Conservation (phyloP, 2,329 filamentous ascomycete species). For the Diplodia intermedia region DNA sequence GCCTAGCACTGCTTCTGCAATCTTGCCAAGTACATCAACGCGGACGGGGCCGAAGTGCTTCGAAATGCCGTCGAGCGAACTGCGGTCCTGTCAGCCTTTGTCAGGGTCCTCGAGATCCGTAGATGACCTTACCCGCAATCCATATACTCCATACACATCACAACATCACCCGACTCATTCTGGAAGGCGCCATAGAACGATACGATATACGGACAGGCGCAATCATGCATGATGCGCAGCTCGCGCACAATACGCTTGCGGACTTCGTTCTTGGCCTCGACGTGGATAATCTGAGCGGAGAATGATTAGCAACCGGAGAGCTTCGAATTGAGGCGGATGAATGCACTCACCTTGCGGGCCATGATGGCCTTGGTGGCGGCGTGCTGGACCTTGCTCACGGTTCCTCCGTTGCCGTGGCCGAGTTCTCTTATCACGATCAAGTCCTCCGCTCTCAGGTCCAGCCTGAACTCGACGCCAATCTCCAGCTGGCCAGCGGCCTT, state of each 20-base stretch:
- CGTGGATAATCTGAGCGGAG: conserved; percentile 80
- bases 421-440: conserved; percentile 92
- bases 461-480: conserved; percentile 95
- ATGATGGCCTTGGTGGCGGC: conserved; percentile 93
- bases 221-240: conserved; percentile 97
- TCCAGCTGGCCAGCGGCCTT: conserved; percentile 77
- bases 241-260: conserved; percentile 96
- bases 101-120: neutral
- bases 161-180: conserved; percentile 95
- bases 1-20: conserved; percentile 91
- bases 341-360: conserved; percentile 85
- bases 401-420: conserved; percentile 94
- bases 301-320: conserved; percentile 12
- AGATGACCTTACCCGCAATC: conserved; percentile 80
- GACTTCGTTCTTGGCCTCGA: conserved; percentile 97
- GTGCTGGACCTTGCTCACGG: conserved; percentile 97
- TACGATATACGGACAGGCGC: conserved; percentile 95
- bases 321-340: conserved; percentile 7
- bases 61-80: conserved; percentile 90
- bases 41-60: conserved; percentile 93
- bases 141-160: conserved; percentile 99
- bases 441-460: conserved; percentile 91
- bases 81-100: conserved; percentile 48
- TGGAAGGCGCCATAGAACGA: conserved; percentile 98
- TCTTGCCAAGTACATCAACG: conserved; percentile 96